Evolutionary conservation across 352 stramenopile genomes (phyloP), one percentile per base, ranked within the genome.

Genomic region (Pythium biforme): DNA sequence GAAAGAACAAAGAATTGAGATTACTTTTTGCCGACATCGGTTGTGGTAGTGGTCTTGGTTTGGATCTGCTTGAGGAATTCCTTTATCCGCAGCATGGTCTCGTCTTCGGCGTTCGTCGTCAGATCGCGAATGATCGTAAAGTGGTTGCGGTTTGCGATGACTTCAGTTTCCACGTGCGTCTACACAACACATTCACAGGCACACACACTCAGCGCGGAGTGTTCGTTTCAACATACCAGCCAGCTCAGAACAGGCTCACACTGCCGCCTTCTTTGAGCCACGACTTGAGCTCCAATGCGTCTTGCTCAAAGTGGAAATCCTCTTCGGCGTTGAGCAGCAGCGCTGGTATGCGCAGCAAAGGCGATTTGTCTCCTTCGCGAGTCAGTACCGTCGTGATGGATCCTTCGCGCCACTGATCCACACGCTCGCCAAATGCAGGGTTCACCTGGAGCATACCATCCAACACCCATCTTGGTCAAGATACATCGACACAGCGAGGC

Each of bases 251-350:
- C 8, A 1, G n/a, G 63, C 75, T 49, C 60, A 92, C 85, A 55
- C 83, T 83, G 60, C 81, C 83, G 53, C 70, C 71, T 23, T 74
- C 60, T 27, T 41, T 12, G 43, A 95, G 71, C 86, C 83, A 92
- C 22, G 53, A 59, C 27, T 85, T 69, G 5, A 95, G 71, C 37
- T 95, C 86, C 3, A 68, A 43, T 6, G 80, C 71, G 45, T 95
- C 86, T 59, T 92, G 72, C 27, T 77, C 58, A n/a, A 95, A 86
- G 50, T 95, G 83, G n/a, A 90, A 89, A 51, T 95, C 86, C 22
- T 92, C 79, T 59, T 85, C 64, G 6, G 86, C 83, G 49, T 77
- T 91, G 10, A 93, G 47, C 0, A 93, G 56, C 49, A 90, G 47
- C 37, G 88, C 60, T 11, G 86, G 82, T 26, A 74, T 86, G 14